Conservation (phyloP, 2,329 filamentous ascomycete genomes). For the Alternaria metachromatica region DNA sequence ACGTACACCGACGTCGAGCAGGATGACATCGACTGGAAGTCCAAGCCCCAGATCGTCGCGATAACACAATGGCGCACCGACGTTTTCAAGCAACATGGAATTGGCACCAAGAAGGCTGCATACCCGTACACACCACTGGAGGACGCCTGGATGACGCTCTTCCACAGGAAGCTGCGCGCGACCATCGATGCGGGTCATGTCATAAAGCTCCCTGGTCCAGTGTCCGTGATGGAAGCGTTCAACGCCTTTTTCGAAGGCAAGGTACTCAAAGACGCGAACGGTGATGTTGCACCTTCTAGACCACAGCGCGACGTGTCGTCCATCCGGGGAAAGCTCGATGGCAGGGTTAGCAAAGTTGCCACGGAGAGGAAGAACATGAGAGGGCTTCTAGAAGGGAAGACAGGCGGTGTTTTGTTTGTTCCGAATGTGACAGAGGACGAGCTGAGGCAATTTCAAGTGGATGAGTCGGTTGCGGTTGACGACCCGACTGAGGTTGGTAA, state of each 20-base stretch:
- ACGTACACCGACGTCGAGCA: background rate
- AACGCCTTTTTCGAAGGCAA: background rate
- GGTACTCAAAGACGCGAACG: background rate
- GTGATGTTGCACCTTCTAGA: background rate
- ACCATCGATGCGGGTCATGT: conserved; percentile 3
- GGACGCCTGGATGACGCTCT: conserved; percentile 21
- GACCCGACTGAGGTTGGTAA: background rate
- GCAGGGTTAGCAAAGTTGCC: background rate
- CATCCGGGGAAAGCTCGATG: background rate
- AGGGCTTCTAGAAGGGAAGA: background rate
- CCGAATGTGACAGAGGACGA: conserved; percentile 15
- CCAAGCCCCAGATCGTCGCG: background rate
- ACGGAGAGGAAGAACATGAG: background rate
- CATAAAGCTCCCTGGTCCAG: background rate
- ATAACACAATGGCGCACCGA: conserved; percentile 8
- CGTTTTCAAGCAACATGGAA: background rate
- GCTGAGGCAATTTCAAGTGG: conserved; percentile 2
- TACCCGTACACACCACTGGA: conserved; percentile 13
- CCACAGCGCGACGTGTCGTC: background rate
- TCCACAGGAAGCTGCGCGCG: conserved; percentile 14
- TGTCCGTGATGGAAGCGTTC: background rate
- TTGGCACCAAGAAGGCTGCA: background rate
- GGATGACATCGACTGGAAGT: conserved; percentile 8
- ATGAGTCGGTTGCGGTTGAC: conserved; percentile 4
- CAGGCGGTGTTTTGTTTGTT: conserved; percentile 5